Conservation (phyloP, 805 yeast genomes). For the Metschnikowia henanensis region DNA sequence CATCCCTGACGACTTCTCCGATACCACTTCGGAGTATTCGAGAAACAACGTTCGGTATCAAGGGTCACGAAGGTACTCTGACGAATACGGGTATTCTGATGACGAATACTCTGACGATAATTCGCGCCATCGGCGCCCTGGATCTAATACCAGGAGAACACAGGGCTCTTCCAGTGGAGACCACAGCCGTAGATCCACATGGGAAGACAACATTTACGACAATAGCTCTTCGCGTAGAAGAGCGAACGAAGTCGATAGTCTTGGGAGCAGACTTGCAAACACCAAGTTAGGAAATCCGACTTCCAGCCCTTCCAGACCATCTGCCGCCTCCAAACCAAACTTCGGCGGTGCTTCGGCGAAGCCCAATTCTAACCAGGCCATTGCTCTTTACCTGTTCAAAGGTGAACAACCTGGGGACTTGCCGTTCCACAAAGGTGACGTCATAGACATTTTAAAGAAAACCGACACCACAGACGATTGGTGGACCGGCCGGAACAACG, state of each 20-base stretch:
- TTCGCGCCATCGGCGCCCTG: slow-evolving; percentile 22
- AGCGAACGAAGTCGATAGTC: slow-evolving; percentile 33
- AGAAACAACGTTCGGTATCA: slow-evolving; percentile 18
- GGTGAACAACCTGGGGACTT: slow-evolving; percentile 96
- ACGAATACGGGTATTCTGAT: slow-evolving; percentile 35
- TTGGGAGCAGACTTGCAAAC: slow-evolving; percentile 35
- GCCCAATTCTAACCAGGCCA: slow-evolving; percentile 68
- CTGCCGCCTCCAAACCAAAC: slow-evolving; percentile 39
- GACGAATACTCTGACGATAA: slow-evolving; percentile 40
- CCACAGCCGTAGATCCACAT: slow-evolving; percentile 47
- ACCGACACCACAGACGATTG: slow-evolving; percentile 92
- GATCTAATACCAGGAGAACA: slow-evolving; percentile 20
- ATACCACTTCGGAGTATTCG: slow-evolving; percentile 47
- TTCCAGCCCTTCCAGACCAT: slow-evolving; percentile 35
- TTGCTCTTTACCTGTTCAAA: slow-evolving; percentile 83
- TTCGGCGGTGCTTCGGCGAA: slow-evolving; percentile 34
- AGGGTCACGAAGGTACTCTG: slow-evolving; percentile 28
- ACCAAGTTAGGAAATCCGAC: slow-evolving; percentile 28
- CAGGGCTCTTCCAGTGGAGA: slow-evolving; percentile 12
- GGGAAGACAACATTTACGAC: slow-evolving; percentile 92
- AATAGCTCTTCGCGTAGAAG: slow-evolving; percentile 29
- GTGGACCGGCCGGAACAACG: slow-evolving; percentile 96
- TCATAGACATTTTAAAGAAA: slow-evolving; percentile 81
- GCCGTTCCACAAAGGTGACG: slow-evolving; percentile 92
- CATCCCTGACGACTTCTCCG: slow-evolving; percentile 67